phyloP scores from a whole-genome alignment of 78 protist genomes.

The Tieghemostelium lacteum region DNA sequence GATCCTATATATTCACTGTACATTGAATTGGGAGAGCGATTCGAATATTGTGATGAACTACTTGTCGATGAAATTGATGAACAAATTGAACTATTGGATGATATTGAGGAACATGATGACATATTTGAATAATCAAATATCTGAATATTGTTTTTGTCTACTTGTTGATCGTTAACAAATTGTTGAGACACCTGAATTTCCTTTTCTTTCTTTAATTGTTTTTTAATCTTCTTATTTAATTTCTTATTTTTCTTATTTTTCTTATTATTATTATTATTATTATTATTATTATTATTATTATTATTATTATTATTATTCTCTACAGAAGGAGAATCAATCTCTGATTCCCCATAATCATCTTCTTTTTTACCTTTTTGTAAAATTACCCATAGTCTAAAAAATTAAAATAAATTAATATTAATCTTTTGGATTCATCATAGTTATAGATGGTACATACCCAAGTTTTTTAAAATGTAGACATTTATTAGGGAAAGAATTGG shows the following conservation, averaged over 20 bases:
- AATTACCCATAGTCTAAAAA: conserved; percentile 27
- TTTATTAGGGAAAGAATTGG: conserved; percentile 23
- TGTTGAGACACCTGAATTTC: not conserved
- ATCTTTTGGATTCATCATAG: too few relatives aligned
- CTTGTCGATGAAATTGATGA: too few relatives aligned
- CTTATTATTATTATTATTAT: not conserved
- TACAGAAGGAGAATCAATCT: not conserved
- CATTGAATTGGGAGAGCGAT: too few relatives aligned
- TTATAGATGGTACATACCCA: not conserved
- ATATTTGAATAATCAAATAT: too few relatives aligned
- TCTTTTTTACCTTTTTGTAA: conserved; percentile 11
- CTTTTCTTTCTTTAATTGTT: not conserved
- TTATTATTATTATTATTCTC: not conserved
- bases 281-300: too few relatives aligned
- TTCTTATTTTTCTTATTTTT: not conserved
- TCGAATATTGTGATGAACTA: too few relatives aligned
- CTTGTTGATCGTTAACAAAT: not conserved
- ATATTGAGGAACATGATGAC: too few relatives aligned
- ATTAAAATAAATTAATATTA: not conserved
- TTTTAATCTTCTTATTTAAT: too few relatives aligned
- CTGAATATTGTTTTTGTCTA: too few relatives aligned
- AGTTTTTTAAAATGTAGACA: conserved; percentile 32
- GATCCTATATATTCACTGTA: too few relatives aligned
- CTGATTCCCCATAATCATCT: not conserved
- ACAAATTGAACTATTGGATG: too few relatives aligned